Evolutionary conservation across 129 eudicot species (phyloP), one percentile per base, ranked within the genome.

Genomic region (Arctium lappa): DNA sequence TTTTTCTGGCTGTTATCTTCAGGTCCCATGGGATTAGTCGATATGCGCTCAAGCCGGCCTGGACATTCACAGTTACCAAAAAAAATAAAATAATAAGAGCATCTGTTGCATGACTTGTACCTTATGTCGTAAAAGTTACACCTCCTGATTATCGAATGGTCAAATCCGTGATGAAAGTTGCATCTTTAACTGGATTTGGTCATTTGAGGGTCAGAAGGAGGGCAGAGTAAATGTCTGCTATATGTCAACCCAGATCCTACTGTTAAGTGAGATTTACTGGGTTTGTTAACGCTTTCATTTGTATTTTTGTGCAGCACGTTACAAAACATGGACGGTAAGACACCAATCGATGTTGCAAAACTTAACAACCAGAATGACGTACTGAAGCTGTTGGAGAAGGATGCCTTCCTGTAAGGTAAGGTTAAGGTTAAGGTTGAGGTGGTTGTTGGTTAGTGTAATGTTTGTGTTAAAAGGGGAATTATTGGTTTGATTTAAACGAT

Each of bases 271-370:
- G 12, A 44, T 44, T 44, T 33, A 33, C 1, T 33, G 36, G 36
- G 36, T 33, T 33, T 1, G 36, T 33, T 33, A 8, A 44, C 13
- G 50, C 50, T 44, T 44, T 44, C 50, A 1, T 44, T 8, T 30
- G 0, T 34, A 18, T 48, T 1, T 60, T 78, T 36, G 5, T 70
- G 77, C 93, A 92, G 97, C 72, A 95, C 99, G 36, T 97, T 95
- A 34, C 99, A 95, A 83, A 95, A 95, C 87, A 80, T 95, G 94
- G 99, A 95, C 16, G 97, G 97, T 3, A 95, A 95, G 82, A 88
- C 97, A 15, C 97, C 99, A 16, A 90, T 91, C 11, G 99, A 91
- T 16, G 99, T 95, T 63, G 99, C 99, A 27, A 93, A 91, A 81
- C 89, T 95, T 77, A 95, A 95, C 82, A 88, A 86, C 79, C 95